Evolutionary conservation across 257 asterid species (phyloP), one percentile per base, ranked within the genome.

Genomic region (Nyctanthes arbortristis): DNA sequence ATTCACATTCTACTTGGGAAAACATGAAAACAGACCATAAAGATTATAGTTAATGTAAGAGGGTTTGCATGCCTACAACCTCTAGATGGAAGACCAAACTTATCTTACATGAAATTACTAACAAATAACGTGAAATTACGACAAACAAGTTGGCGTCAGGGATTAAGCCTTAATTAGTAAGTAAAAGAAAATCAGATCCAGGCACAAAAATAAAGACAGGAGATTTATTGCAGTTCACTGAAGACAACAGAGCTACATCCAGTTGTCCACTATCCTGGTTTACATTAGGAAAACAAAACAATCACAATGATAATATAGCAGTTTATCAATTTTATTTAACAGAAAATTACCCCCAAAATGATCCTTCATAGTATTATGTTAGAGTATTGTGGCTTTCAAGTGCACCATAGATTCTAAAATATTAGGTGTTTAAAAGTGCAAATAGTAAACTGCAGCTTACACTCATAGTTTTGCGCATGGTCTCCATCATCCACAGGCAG

Each of bases 391-490:
- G 27, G 45, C 3, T 35, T 30, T 7, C 27, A 36, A 36, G 9
- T 33, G 36, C 39, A 54, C 24, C 31, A 27, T 55, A 35, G 20
- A 39, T 14, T 14, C 54, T 36, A 68, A 0, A 68, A 6, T 32
- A 68, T 7, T 7, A 25, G 29, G 29, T 49, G 29, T 49, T 8
- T 49, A 34, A 28, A 8, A 12, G 14, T 32, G 34, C 32, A 27
- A 49, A 27, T 43, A 67, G 14, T 16, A 31, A 60, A 36, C 45
- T 25, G 30, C 60, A n/a, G 77, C 89, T 79, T 72, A 84, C 90
- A 77, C 71, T 73, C 83, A 71, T 57, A 71, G 71, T 29, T n/a
- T 61, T 11, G 77, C 67, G 71, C 34, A 73, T 69, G 81, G 75
- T 30, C 79, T 67, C 61, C 84, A 84, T 63, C 63, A 60, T 69